Evolutionary conservation across 805 yeast species (phyloP).

Genomic region (Metschnikowia lachancei): DNA sequence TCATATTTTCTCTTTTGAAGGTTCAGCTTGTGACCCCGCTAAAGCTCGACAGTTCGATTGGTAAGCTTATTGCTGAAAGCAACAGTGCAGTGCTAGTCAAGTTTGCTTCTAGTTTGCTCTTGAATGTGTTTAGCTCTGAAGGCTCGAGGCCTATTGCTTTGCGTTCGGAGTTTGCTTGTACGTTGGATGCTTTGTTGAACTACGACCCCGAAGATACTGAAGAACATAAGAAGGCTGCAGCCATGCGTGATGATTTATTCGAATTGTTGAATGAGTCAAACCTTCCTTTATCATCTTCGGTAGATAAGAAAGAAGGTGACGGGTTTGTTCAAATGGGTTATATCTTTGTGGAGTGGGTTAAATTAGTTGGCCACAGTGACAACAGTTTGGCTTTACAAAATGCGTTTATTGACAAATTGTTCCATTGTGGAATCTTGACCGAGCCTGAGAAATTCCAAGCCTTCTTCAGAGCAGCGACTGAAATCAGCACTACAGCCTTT

Average conservation of each 20-base stretch:
- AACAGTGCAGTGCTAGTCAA: conserved; percentile 51
- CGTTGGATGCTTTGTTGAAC: conserved; percentile 54
- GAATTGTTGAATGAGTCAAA: conserved; percentile 30
- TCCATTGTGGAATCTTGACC: conserved; percentile 62
- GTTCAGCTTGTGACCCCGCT: conserved; percentile 72
- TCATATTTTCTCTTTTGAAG: conserved; percentile 68
- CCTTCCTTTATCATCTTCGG: conserved; percentile 19
- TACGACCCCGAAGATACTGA: conserved; percentile 27
- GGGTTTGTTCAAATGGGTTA: conserved; percentile 64
- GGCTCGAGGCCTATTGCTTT: conserved; percentile 65
- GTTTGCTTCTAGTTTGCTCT: conserved; percentile 69
- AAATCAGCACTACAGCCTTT: conserved; percentile 68
- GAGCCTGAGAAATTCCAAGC: conserved; percentile 59
- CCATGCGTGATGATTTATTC: conserved; percentile 38
- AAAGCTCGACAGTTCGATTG: conserved; percentile 73
- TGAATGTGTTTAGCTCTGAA: conserved; percentile 43
- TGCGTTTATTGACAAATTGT: conserved; percentile 65
- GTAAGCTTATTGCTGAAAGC: conserved; percentile 51
- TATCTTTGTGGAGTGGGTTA: conserved; percentile 90
- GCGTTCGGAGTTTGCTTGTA: conserved; percentile 77
- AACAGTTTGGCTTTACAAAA: conserved; percentile 48
- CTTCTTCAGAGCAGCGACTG: conserved; percentile 76
- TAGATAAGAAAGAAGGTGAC: conserved; percentile 15
- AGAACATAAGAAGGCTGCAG: conserved; percentile 31
- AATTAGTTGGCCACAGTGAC: conserved; percentile 67